Conservation (phyloP, 768 basidiomycete species). For the Pluteus cervinus region DNA sequence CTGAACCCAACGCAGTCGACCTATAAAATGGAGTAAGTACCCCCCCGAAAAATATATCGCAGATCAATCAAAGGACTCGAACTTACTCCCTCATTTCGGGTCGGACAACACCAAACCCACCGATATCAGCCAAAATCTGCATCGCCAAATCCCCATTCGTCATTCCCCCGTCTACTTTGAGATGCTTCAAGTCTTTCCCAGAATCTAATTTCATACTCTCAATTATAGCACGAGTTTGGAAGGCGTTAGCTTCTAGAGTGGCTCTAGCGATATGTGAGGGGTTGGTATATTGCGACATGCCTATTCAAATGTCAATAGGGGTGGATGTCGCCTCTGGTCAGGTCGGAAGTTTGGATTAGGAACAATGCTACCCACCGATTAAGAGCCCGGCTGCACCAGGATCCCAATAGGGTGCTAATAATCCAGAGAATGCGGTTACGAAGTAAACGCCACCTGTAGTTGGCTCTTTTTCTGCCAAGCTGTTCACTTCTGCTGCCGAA, state of each 20-base stretch:
- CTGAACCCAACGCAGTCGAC: slow-evolving; percentile 93
- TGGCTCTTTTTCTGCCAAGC: slow-evolving; percentile 67
- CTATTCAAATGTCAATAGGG: slow-evolving; percentile 21
- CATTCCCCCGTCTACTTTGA: slow-evolving; percentile 99
- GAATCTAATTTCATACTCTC: slow-evolving; percentile 95
- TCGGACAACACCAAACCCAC: slow-evolving; percentile 86
- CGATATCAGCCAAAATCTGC: slow-evolving; percentile 81
- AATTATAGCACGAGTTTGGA: slow-evolving; percentile 91
- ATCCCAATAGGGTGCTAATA: slow-evolving; percentile 98
- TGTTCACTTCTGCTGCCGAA: slow-evolving; percentile 79
- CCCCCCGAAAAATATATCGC: background rate
- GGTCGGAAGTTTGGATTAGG: background rate
- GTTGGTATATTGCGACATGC: slow-evolving; percentile 82
- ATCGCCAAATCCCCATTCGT: slow-evolving; percentile 90
- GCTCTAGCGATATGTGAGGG: slow-evolving; percentile 92
- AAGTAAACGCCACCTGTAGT: slow-evolving; percentile 92
- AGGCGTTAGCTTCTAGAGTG: slow-evolving; percentile 93
- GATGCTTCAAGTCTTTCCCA: slow-evolving; percentile 67
- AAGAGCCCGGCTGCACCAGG: slow-evolving; percentile 81
- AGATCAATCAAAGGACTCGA: background rate
- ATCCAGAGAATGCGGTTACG: slow-evolving; percentile 93
- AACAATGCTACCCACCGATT: slow-evolving; percentile 52
- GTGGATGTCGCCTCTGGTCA: background rate
- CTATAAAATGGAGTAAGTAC: slow-evolving; percentile 28
- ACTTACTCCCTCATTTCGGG: slow-evolving; percentile 96